Evolutionary conservation across 331 rosid genomes (phyloP), one percentile per base, ranked within the genome.

Genomic region (Pyrus hybrid): DNA sequence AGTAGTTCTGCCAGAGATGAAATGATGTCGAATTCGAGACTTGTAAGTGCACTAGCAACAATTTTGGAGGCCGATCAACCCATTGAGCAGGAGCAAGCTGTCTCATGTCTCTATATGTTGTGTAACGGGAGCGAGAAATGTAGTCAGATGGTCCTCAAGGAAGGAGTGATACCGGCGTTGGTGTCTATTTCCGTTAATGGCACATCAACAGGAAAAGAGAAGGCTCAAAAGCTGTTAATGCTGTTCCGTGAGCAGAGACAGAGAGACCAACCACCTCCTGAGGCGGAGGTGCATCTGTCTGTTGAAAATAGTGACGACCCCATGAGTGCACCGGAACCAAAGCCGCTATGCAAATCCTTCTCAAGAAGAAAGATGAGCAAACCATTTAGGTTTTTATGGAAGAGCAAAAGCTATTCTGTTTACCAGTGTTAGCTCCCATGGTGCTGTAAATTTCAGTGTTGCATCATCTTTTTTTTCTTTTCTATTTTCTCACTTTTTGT

Each of bases 141-240:
- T 83, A 73, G 96, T 78, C 85, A 90, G 69, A 82, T 84, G 92
- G 97, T 94, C 66, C 80, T 94, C 54, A 91, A 91, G 79, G 99
- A 94, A 89, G 99, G 99, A 49, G 96, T 91, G 65, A 94, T 94
- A 53, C 99, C 99, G 56, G 87, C 90, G 25, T 76, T 94, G 87
- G 97, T 94, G 73, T 88, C 96, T 0, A 84, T 94, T 58, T 85
- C 99, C 0, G 97, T 92, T 28, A 94, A 94, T 73, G 99, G 99
- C 28, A 90, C 96, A 29, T 68, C 91, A 11, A 87, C 97, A 80
- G 99, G 92, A 23, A 94, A 81, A 84, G 93, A 90, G 43, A 89
- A 94, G 63, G 89, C 99, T 60, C 96, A 87, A 76, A 94, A 89
- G 72, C 97, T 94, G 43, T 79, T 94, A 80, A 86, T 90, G 90